phyloP scores from a whole-genome alignment of 257 asterid genomes.

The Solanum etuberosum region DNA sequence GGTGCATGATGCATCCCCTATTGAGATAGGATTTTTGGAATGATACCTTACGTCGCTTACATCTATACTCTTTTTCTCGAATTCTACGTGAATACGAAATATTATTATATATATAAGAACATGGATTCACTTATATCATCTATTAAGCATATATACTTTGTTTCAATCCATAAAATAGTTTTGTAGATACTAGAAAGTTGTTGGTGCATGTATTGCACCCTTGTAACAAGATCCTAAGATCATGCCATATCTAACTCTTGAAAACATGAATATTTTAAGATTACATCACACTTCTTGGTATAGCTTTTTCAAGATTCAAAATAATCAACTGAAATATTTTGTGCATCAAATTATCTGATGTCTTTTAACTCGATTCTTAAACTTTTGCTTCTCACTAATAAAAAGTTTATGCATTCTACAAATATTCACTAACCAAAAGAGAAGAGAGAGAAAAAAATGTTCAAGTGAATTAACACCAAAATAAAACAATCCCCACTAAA shows the following conservation, averaged over 20 bases:
- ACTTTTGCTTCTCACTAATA: background rate
- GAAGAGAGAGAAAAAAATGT: too few species aligned
- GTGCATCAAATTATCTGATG: background rate
- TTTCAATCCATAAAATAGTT: background rate
- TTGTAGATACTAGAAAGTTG: background rate
- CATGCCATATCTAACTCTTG: background rate
- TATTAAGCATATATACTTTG: background rate
- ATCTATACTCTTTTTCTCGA: background rate
- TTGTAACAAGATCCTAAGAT: conserved; percentile 16
- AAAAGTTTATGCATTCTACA: background rate
- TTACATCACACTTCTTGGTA: background rate
- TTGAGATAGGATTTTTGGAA: background rate
- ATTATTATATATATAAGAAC: background rate
- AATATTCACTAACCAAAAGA: background rate
- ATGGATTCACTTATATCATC: background rate
- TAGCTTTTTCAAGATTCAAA: background rate
- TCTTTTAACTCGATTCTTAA: background rate
- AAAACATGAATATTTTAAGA: background rate
- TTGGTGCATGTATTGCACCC: background rate
- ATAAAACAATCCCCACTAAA: background rate
- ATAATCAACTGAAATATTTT: background rate
- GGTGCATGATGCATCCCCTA: background rate
- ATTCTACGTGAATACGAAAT: background rate
- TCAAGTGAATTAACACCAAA: background rate
- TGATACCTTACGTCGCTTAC: too few species aligned